phyloP scores from a whole-genome alignment of 164 flowering plant genomes.

The Nymphaea colorata region DNA sequence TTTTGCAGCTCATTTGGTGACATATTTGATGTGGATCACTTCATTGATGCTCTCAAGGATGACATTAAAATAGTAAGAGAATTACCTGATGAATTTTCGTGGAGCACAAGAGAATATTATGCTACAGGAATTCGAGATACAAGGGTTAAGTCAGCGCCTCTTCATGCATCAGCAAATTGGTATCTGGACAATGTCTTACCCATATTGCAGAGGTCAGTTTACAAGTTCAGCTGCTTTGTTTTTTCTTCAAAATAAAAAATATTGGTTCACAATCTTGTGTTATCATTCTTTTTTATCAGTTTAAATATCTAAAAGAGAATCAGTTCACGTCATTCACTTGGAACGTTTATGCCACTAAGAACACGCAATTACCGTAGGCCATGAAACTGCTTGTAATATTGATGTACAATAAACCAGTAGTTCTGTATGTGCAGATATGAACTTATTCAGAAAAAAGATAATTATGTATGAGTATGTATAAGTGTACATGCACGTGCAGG shows the following conservation, averaged over 20 bases:
- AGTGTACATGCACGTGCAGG: too few relatives aligned
- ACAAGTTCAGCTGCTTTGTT: not conserved
- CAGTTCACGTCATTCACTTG: not conserved
- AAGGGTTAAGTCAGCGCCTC: constrained; percentile 82
- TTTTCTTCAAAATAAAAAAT: too few relatives aligned
- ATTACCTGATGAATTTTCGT: constrained; percentile 65
- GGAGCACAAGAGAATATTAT: constrained; percentile 99
- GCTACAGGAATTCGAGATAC: constrained; percentile 82
- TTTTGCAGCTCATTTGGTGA: constrained; percentile 77
- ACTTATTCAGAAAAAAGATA: too few relatives aligned
- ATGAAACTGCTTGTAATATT: not conserved
- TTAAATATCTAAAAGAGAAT: not conserved
- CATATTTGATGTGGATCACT: constrained; percentile 96
- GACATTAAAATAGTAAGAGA: constrained; percentile 78
- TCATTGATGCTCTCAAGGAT: constrained; percentile 72
- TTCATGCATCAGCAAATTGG: constrained; percentile 96
- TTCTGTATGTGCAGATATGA: too few relatives aligned
- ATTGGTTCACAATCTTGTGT: not conserved
- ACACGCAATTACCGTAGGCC: not conserved
- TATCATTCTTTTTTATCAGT: too few relatives aligned
- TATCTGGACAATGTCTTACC: constrained; percentile 87
- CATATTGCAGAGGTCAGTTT: constrained; percentile 60
- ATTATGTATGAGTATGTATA: too few relatives aligned
- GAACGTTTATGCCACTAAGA: not conserved
- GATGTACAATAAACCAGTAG: too few relatives aligned